Base-by-base conservation (phyloP, 768 basidiomycete species). In the Pleurotus salmoneostramineus region DNA sequence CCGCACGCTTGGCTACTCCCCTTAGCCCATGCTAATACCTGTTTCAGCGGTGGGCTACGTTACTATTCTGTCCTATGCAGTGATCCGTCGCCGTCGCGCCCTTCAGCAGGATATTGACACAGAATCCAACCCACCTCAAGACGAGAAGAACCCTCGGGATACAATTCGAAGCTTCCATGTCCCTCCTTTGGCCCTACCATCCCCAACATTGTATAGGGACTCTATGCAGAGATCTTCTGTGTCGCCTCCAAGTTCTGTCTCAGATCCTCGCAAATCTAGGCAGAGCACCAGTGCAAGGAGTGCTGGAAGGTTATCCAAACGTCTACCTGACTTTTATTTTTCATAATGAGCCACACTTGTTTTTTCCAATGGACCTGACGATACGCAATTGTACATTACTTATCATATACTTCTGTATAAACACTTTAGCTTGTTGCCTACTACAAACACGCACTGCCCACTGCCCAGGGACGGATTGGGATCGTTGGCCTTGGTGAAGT, bases 1-100 rank as follows among this genome's bases (percentile, higher is more conserved):
- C n/a, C n/a, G n/a, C n/a, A n/a, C n/a, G n/a, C n/a, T n/a, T n/a
- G n/a, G n/a, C n/a, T n/a, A n/a, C n/a, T 15, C n/a, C 40, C 46
- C 42, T 27, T 48, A 21, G 32, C 15, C 40, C 37, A 55, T 3
- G 10, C 15, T 10, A 12, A 15, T 35, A 8, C 12, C 43, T 42
- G 8, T 36, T 11, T 7, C 40, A 66, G 57, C 60, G 37, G 7
- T 63, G 45, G 58, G 43, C 33, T 50, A 60, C 8, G 8, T 50
- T 8, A 48, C 54, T 47, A 57, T 68, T 44, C 75, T 84, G 51
- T 71, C 69, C 10, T 15, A 70, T 14, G 65, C 74, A 58, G 66
- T 75, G 44, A 72, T 70, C 62, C 72, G 74, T 54, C 70, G 72
- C 17, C 52, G 52, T 21, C 27, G 15, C 27, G 5, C 14, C 4